Evolutionary conservation across 768 basidiomycete genomes (phyloP), one percentile per base, ranked within the genome.

Genomic region (Exsudoporus frostii): DNA sequence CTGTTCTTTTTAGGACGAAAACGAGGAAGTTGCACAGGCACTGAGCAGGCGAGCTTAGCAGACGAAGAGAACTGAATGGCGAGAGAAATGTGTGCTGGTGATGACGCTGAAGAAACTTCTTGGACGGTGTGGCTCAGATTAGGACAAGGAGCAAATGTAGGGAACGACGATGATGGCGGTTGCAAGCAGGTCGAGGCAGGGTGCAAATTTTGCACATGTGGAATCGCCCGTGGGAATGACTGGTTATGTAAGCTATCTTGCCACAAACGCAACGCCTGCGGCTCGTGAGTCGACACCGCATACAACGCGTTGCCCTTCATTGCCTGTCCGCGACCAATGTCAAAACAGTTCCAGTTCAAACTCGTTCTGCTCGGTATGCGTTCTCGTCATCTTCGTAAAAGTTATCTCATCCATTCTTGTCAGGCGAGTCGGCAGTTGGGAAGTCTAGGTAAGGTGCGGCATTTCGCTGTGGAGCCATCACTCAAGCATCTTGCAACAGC

Each of bases 361-460:
- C 88, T 98, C 60, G 96, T 98, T 58, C 83, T 98, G 42, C 83
- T 98, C 57, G 97, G 97, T 91, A 56, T 58, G 75, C 14, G 19
- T 32, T 29, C 1, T 13, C 4, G 5, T 42, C 14, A 2, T 10
- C 4, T 38, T 3, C n/a, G 3, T 9, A 6, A 32, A 8, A 15
- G 0, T 33, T 14, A n/a, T 25, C 57, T 62, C 33, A 66, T 58
- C 11, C 54, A 24, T 41, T 52, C 13, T 30, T 25, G 44, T 38
- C 66, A 97, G 94, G 95, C 64, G 95, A 98, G 77, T 94, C 91
- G 37, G 96, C 97, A 40, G 97, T 99, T 45, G 97, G 97, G 48
- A 99, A 99, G 79, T 92, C 89, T 55, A 92, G 90, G 91, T 91
- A 72, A 50, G 66, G 50, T 45, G 51, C 37, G 20, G 33, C 43